Evolutionary conservation across 805 yeast species (phyloP).

Genomic region (Tetrapisispora fleetii): DNA sequence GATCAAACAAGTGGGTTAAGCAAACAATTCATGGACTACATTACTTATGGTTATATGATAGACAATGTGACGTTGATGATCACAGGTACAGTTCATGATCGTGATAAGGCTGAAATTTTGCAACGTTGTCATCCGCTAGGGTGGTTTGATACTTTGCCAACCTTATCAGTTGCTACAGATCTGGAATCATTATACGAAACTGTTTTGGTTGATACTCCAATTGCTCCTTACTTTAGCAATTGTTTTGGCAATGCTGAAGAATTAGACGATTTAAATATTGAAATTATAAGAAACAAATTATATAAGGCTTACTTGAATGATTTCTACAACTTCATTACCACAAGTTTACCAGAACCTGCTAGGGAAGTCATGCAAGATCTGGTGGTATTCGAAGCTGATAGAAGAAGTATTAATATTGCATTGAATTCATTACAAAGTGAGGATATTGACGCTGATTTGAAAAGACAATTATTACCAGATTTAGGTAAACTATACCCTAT

Average conservation of each 20-base stretch:
- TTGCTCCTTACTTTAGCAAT: conserved; percentile 91
- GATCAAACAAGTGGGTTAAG: conserved; percentile 76
- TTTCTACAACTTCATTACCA: conserved; percentile 55
- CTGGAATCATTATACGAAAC: conserved; percentile 86
- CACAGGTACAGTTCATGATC: conserved; percentile 92
- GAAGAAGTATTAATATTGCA: conserved; percentile 85
- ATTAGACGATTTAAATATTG: conserved; percentile 91
- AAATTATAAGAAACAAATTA: conserved; percentile 81
- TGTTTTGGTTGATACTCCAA: conserved; percentile 91
- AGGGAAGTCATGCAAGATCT: conserved; percentile 69
- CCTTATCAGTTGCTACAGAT: conserved; percentile 89
- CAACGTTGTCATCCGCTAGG: conserved; percentile 94
- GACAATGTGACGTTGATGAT: conserved; percentile 94
- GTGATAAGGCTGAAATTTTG: conserved; percentile 81
- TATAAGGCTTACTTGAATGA: conserved; percentile 91
- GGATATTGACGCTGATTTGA: conserved; percentile 54
- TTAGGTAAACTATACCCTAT: conserved; percentile 74
- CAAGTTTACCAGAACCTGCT: conserved; percentile 63
- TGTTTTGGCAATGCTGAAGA: conserved; percentile 79
- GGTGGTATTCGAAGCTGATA: conserved; percentile 87
- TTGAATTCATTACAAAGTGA: conserved; percentile 61
- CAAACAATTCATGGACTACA: conserved; percentile 78
- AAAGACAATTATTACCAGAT: conserved; percentile 69
- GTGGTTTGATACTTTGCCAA: conserved; percentile 96
- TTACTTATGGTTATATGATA: conserved; percentile 95